Evolutionary conservation across 495 filamentous ascomycete genomes (phyloP).

Genomic region (Xylaria telfairii): DNA sequence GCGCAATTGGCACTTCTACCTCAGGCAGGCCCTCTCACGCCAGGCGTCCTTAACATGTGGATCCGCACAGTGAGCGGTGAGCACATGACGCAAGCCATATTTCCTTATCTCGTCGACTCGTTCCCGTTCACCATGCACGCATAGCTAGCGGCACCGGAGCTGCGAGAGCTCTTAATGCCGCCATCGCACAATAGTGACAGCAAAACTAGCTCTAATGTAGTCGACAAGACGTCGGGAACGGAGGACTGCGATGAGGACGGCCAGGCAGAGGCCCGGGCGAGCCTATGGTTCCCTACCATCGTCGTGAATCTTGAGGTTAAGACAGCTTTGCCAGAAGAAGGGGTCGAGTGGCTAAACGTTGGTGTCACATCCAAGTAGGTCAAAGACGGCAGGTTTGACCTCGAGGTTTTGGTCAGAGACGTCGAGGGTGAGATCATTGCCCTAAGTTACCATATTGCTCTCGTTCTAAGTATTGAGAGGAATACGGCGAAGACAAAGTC

Average conservation of each 20-base stretch:
- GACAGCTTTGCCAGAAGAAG: slow-evolving; percentile 61
- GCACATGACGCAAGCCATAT: slow-evolving; percentile 58
- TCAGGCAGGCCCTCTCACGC: slow-evolving; percentile 50
- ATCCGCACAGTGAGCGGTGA: slow-evolving; percentile 57
- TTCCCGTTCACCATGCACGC: slow-evolving; percentile 44
- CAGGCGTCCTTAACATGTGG: slow-evolving; percentile 69
- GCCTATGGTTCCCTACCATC: slow-evolving; percentile 80
- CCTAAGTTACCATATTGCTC: slow-evolving; percentile 65
- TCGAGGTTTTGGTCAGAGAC: slow-evolving; percentile 68
- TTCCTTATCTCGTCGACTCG: slow-evolving; percentile 66
- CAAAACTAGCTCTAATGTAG: too few relatives aligned
- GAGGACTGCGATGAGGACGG: slow-evolving; percentile 1
- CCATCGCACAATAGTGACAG: too few relatives aligned
- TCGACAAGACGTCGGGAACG: too few relatives aligned
- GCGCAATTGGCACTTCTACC: slow-evolving; percentile 60
- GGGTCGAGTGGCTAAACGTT: slow-evolving; percentile 70
- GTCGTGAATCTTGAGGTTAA: slow-evolving; percentile 73
- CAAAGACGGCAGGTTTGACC: slow-evolving; percentile 67
- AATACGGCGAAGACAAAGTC: too few relatives aligned
- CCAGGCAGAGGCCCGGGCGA: neutral
- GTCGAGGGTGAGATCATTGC: slow-evolving; percentile 63
- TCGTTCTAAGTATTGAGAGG: slow-evolving; percentile 56
- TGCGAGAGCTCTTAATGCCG: slow-evolving; percentile 15
- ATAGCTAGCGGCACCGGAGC: slow-evolving; percentile 25
- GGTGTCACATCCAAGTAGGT: slow-evolving; percentile 64